Percentiles rank a stretch among this genome's conserved stretches.
Evolutionary conservation across 495 filamentous ascomycete genomes (phyloP).

Genomic region (Lasiosphaeris hirsuta): DNA sequence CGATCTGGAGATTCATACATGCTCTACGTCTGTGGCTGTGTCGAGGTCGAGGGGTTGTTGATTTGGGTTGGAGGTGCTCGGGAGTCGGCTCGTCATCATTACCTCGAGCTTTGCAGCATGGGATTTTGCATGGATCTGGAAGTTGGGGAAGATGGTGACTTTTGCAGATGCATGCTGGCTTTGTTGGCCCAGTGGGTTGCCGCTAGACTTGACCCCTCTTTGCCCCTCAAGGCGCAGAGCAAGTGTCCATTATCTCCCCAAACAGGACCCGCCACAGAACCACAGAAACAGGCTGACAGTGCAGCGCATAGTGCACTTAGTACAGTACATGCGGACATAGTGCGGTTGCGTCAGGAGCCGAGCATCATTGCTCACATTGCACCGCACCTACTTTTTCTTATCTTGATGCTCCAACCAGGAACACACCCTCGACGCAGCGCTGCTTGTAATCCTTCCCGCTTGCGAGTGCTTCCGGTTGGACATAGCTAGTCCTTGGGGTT

Average conservation of each 20-base stretch:
- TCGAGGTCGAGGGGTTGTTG: no score
- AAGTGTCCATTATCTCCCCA: conserved; percentile 5
- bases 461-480: neutral
- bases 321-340: conserved; percentile 10
- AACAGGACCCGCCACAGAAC: conserved; percentile 13
- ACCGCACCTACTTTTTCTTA: neutral
- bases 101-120: no score
- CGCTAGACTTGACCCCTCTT: conserved; percentile 6
- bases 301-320: no score
- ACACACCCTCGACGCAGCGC: neutral
- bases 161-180: neutral
- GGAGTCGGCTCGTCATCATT: no score
- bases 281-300: neutral
- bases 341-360: conserved; percentile 24
- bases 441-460: conserved; percentile 5
- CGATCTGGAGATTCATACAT: neutral
- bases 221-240: neutral
- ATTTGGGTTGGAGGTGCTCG: no score
- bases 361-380: conserved; percentile 9
- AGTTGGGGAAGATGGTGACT: neutral
- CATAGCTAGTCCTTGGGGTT: conserved; percentile 1
- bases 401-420: conserved; percentile 4
- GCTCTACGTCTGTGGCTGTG: no score
- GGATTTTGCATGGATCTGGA: neutral
- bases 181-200: neutral